phyloP scores from a whole-genome alignment of 1,139 yeast species.

The Yamadazyma buinensis region DNA sequence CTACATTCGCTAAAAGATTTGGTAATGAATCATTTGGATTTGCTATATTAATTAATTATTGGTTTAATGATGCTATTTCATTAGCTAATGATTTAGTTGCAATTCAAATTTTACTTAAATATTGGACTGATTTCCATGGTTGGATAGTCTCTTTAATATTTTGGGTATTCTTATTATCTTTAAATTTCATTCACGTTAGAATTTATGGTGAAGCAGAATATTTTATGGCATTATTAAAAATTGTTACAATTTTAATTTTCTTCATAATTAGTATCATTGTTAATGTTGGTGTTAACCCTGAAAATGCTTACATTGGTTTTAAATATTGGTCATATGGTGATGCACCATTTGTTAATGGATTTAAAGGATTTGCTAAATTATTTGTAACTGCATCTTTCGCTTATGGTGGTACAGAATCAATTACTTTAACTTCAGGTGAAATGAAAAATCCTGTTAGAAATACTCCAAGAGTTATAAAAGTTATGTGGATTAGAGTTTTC shows the following conservation, averaged over 20 bases:
- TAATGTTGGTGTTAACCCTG: conserved; percentile 33
- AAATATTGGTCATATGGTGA: conserved; percentile 35
- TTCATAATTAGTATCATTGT: conserved; percentile 36
- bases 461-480: conserved; percentile 55
- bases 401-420: conserved; percentile 64
- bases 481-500: conserved; percentile 52
- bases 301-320: conserved; percentile 37
- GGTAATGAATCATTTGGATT: conserved; percentile 63
- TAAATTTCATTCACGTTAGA: conserved; percentile 53
- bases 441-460: conserved; percentile 54
- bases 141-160: conserved; percentile 57
- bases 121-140: conserved; percentile 60
- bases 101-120: conserved; percentile 52
- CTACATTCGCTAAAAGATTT: conserved; percentile 55
- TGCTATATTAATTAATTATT: conserved; percentile 58
- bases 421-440: conserved; percentile 66
- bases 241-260: conserved; percentile 36
- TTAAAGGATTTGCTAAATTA: conserved; percentile 35
- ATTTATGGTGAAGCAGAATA: conserved; percentile 45
- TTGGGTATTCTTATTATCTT: conserved; percentile 50
- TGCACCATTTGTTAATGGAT: conserved; percentile 41
- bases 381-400: conserved; percentile 61
- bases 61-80: conserved; percentile 63
- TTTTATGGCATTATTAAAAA: conserved; percentile 35
- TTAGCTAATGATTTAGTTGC: conserved; percentile 64